Percentiles rank a stretch among this genome's conserved stretches.
Evolutionary conservation across 495 filamentous ascomycete genomes (phyloP).

Genomic region (Usnea hakonensis): DNA sequence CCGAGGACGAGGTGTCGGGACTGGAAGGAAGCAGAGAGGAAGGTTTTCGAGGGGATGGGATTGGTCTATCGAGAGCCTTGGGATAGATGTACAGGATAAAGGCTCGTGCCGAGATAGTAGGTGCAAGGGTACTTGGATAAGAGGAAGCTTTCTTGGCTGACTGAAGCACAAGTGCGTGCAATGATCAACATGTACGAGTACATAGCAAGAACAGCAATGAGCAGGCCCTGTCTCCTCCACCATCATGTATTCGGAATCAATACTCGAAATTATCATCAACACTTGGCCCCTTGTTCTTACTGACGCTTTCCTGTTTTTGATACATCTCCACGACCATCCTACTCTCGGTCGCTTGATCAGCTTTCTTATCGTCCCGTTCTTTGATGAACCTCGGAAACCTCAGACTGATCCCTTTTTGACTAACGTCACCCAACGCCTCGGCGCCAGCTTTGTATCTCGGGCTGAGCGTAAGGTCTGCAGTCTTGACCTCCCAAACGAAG

Average conservation of each 20-base stretch:
- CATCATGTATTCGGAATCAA: constrained; percentile 32
- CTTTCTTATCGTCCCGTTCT: constrained; percentile 85
- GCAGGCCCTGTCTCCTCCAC: not conserved
- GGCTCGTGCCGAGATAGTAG: not conserved
- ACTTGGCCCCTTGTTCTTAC: constrained; percentile 61
- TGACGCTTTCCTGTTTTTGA: constrained; percentile 80
- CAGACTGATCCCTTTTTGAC: constrained; percentile 77
- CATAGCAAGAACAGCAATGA: not conserved
- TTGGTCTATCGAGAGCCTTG: constrained; percentile 64
- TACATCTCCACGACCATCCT: constrained; percentile 94
- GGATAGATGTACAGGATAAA: constrained; percentile 66
- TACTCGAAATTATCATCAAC: constrained; percentile 99
- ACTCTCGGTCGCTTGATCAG: constrained; percentile 78
- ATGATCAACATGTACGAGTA: constrained; percentile 6
- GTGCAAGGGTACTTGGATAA: not conserved
- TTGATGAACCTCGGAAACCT: constrained; percentile 90
- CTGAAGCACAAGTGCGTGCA: not conserved
- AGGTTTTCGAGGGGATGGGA: constrained; percentile 72
- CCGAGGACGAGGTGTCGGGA: constrained; percentile 39
- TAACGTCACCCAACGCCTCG: constrained; percentile 51
- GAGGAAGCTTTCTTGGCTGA: not conserved
- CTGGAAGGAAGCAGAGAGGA: constrained; percentile 65
- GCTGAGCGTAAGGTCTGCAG: constrained; percentile 86
- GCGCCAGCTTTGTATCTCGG: constrained; percentile 79
- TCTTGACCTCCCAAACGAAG: constrained; percentile 95